Conservation (phyloP, 306 rosid species). For the Malus orientalis region DNA sequence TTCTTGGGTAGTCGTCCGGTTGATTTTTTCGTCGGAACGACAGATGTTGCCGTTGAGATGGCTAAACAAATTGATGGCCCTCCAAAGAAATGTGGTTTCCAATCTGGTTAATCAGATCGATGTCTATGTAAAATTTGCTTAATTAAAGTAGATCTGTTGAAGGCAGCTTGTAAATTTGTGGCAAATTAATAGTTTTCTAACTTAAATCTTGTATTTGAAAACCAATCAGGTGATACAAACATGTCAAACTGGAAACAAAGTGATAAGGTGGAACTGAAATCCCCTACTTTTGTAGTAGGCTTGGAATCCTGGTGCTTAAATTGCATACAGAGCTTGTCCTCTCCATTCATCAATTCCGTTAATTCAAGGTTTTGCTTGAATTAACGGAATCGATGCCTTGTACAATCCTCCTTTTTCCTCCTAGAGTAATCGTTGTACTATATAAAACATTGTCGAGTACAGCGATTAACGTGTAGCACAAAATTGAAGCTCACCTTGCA, state of each 20-base stretch:
- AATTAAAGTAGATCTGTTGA: neutral
- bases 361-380: conserved; percentile 32
- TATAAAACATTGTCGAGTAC: neutral
- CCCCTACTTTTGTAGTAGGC: neutral
- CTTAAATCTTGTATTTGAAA: neutral
- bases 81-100: neutral
- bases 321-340: conserved; percentile 17
- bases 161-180: neutral
- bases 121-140: neutral
- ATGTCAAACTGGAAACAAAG: neutral
- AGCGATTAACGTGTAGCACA: neutral
- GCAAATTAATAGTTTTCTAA: neutral
- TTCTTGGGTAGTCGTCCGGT: neutral
- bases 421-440: conserved; percentile 8
- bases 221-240: neutral
- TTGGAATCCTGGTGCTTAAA: neutral
- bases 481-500: conserved; percentile 53
- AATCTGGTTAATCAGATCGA: neutral
- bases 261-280: too few relatives aligned
- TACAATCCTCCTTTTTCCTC: conserved; percentile 92
- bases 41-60: neutral
- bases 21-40: too few relatives aligned
- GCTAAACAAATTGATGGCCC: neutral
- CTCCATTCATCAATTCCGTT: conserved; percentile 50
- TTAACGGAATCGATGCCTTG: conserved; percentile 79